Evolutionary conservation across 139 green algal species (phyloP).

Genomic region (Pseudopediastrum boryanum): DNA sequence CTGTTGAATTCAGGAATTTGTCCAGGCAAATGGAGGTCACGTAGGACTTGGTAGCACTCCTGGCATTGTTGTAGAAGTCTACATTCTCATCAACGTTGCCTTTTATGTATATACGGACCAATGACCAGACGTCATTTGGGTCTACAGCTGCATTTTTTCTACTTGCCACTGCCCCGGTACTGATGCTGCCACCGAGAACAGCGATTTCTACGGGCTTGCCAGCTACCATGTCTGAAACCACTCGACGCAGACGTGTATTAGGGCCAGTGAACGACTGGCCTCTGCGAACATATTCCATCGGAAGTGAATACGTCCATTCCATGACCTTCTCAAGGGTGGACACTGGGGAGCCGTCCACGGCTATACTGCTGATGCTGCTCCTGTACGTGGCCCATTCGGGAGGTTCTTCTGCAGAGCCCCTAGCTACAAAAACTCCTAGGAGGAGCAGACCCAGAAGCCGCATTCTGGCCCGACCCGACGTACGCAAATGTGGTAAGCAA

Average conservation of each 20-base stretch:
- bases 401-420: neutral
- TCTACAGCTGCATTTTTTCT: slow-evolving; percentile 21
- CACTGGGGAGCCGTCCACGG: neutral
- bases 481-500: too few species aligned
- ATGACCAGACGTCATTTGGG: slow-evolving; percentile 38
- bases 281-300: slow-evolving; percentile 33
- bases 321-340: too few species aligned
- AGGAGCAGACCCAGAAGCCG: too few species aligned
- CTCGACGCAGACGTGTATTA: slow-evolving; percentile 26
- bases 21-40: slow-evolving; percentile 35
- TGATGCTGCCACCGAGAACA: slow-evolving; percentile 38
- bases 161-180: slow-evolving; percentile 30
- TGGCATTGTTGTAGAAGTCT: slow-evolving; percentile 35
- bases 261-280: slow-evolving; percentile 30
- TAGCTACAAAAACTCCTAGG: too few species aligned
- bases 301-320: slow-evolving; percentile 24
- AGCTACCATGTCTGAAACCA: slow-evolving; percentile 23
- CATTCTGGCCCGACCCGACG: too few species aligned
- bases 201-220: slow-evolving; percentile 24
- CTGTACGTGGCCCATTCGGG: slow-evolving; percentile 18
- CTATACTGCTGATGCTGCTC: slow-evolving; percentile 7
- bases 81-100: slow-evolving; percentile 16
- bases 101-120: slow-evolving; percentile 37
- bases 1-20: slow-evolving; percentile 29
- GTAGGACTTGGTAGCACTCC: slow-evolving; percentile 26